Percentiles rank a stretch among this genome's conserved stretches.
These are phyloP conservation scores for Auriscalpium vulgare DNA, from an alignment of 768 basidiomycete genomes.

Conservation along the genomic window DNA sequence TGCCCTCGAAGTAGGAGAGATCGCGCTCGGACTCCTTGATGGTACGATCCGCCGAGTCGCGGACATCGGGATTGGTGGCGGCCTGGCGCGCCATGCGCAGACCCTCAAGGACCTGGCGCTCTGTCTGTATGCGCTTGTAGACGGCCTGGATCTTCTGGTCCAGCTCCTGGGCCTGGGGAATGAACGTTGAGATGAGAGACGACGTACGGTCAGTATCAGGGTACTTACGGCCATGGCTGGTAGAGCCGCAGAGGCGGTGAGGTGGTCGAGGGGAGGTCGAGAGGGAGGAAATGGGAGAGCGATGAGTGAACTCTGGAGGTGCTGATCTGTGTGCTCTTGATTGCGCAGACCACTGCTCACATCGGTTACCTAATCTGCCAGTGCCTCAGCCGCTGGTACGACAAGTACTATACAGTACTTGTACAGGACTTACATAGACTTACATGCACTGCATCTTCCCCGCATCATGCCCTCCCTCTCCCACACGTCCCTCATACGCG, in stretches of 20 bases:
- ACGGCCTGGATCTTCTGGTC: conserved; percentile 93
- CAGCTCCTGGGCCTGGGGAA: conserved; percentile 42
- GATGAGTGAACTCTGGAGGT: background rate
- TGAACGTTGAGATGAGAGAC: conserved; percentile 2
- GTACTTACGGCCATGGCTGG: background rate
- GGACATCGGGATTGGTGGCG: conserved; percentile 80
- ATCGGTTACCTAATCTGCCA: background rate
- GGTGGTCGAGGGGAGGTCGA: background rate
- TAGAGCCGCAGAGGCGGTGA: background rate
- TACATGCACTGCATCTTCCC: background rate
- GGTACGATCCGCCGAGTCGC: conserved; percentile 73
- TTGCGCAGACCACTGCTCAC: background rate
- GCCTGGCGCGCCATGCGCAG: conserved; percentile 72
- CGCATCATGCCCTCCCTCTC: conserved; percentile 21
- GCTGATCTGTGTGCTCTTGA: background rate
- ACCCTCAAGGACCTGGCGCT: conserved; percentile 88
- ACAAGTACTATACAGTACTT: background rate
- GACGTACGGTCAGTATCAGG: too few relatives aligned
- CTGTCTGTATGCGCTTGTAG: conserved; percentile 82
- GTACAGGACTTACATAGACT: too few relatives aligned
- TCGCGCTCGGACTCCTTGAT: conserved; percentile 81
- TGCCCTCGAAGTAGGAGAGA: conserved; percentile 81
- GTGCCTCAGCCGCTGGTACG: background rate
- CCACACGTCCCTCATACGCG: conserved; percentile 28
- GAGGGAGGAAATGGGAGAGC: background rate